A percentile compares a stretch with the other conserved stretches of the same genome.
These are phyloP conservation scores for Xylaria acuta DNA, from an alignment of 495 filamentous ascomycete genomes.

Conservation along the genomic window DNA sequence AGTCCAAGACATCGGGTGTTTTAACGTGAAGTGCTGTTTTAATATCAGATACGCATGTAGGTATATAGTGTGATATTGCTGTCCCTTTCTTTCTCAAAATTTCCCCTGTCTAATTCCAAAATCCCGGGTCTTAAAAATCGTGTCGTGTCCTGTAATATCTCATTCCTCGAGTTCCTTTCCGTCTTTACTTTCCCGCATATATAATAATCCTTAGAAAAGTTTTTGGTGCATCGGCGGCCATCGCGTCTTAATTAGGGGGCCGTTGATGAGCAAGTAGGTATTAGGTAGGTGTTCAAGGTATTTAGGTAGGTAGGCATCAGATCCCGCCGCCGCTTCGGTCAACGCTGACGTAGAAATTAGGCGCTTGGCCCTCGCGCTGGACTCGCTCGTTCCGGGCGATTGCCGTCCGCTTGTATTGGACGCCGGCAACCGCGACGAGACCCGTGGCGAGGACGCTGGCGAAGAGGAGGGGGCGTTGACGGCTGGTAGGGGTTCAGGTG, in stretches of 20 bases:
- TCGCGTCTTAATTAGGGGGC: not conserved
- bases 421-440: conserved; percentile 35
- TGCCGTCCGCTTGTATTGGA: conserved; percentile 43
- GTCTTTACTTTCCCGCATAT: not conserved
- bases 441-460: conserved; percentile 37
- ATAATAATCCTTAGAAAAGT: not conserved
- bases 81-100: not conserved
- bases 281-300: not conserved
- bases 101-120: not conserved
- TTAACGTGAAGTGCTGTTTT: not conserved
- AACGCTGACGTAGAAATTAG: conserved; percentile 51
- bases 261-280: no score
- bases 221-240: not conserved
- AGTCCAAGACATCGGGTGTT: not conserved
- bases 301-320: conserved; percentile 25
- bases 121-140: not conserved
- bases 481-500: conserved; percentile 11
- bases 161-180: not conserved
- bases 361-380: conserved; percentile 40
- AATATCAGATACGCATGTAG: not conserved
- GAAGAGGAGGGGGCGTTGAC: conserved; percentile 45
- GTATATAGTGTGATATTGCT: not conserved
- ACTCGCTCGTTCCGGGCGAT: conserved; percentile 49
- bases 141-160: not conserved
- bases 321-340: conserved; percentile 57